These are phyloP conservation scores for Colletotrichum tropicale DNA, from an alignment of 2,329 filamentous ascomycete species.

Conservation along the genomic window DNA sequence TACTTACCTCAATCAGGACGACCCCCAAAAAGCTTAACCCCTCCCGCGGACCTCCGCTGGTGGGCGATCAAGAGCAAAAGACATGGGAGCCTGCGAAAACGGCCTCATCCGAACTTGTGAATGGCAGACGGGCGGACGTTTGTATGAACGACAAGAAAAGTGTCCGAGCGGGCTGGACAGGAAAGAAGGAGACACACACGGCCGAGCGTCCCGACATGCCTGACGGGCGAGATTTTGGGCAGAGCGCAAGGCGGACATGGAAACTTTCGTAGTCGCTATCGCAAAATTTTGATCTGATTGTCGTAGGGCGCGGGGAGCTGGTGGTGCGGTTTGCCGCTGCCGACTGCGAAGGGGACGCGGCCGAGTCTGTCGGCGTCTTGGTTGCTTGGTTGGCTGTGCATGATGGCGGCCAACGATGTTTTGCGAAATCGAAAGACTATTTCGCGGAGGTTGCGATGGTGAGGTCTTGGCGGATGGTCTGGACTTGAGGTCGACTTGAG, in stretches of 20 bases:
- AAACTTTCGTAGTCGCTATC: not conserved
- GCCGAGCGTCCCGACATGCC: not conserved
- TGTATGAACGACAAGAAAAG: not conserved
- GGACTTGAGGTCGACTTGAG: not conserved
- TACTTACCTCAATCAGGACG: not conserved
- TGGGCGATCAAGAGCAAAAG: not conserved
- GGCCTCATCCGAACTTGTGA: conserved; percentile 6
- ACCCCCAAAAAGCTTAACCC: conserved; percentile 1
- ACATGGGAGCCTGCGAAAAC: not conserved
- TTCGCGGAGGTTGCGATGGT: not conserved
- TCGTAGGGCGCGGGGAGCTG: not conserved
- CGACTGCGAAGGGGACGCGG: not conserved
- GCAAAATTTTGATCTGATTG: not conserved
- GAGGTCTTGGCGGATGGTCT: not conserved
- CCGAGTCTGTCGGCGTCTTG: not conserved
- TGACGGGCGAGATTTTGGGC: not conserved
- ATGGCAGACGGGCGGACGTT: not conserved
- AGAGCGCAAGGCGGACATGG: not conserved
- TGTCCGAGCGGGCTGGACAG: not conserved
- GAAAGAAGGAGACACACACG: not conserved
- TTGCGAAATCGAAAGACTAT: not conserved
- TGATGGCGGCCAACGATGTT: not conserved
- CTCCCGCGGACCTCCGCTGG: not conserved
- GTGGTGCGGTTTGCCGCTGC: not conserved
- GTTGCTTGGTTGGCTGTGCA: not conserved